Percentiles rank a stretch among this genome's conserved stretches.
These are phyloP conservation scores for Periconia sp. DNA, from an alignment of 2,329 filamentous ascomycete species.

Conservation along the genomic window DNA sequence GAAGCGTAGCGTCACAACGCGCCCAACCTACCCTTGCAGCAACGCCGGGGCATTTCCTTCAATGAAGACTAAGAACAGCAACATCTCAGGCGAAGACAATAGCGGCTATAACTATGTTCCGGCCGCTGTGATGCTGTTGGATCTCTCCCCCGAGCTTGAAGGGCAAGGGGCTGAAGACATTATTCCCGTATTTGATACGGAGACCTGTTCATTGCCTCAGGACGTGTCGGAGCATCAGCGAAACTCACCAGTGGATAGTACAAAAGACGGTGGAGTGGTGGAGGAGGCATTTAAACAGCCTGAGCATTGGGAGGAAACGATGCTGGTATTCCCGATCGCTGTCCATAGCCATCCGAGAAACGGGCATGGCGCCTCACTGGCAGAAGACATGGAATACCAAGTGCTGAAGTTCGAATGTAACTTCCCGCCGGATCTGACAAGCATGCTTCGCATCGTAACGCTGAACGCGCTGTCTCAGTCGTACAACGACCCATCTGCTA, in stretches of 20 bases:
- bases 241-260: neutral
- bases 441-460: neutral
- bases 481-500: too few species aligned
- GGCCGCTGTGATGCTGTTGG: neutral
- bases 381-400: conserved; percentile 1
- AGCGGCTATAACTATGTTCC: neutral
- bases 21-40: neutral
- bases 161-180: too few species aligned
- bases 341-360: neutral
- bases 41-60: neutral
- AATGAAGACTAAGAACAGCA: neutral
- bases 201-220: neutral
- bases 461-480: too few species aligned
- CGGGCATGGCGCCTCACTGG: conserved; percentile 2
- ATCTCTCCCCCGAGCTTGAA: too few species aligned
- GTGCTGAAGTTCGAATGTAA: conserved; percentile 3
- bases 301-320: neutral
- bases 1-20: neutral
- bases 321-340: neutral
- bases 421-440: conserved; percentile 1
- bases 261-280: neutral
- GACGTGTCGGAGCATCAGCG: neutral
- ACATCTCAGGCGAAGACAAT: neutral
- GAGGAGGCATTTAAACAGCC: neutral
- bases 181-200: neutral